These are phyloP conservation scores for Hypoxylon sp. DNA, from an alignment of 2,329 filamentous ascomycete species.

Conservation along the genomic window DNA sequence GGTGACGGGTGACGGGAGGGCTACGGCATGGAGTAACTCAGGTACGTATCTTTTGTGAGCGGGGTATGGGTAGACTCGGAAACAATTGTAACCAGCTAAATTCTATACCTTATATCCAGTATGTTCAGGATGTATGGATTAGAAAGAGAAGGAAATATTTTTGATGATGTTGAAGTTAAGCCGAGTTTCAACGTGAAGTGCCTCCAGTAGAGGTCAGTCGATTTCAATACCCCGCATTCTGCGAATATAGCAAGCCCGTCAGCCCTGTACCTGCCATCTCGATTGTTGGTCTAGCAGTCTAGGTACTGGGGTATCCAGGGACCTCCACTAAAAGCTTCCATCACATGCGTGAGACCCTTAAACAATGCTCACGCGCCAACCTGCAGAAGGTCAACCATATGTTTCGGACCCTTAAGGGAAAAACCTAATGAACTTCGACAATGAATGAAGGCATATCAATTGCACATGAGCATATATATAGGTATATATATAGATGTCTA, in stretches of 20 bases:
- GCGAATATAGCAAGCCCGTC: background rate
- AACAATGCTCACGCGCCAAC: background rate
- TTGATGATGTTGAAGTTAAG: background rate
- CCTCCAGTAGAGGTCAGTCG: background rate
- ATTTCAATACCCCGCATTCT: background rate
- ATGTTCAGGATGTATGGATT: background rate
- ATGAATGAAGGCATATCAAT: background rate
- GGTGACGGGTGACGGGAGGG: conserved; percentile 8
- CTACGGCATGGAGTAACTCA: conserved; percentile 26
- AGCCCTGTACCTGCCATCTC: background rate
- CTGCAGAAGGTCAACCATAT: background rate
- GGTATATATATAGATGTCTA: background rate
- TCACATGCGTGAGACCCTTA: conserved; percentile 2
- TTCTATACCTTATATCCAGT: too few species aligned
- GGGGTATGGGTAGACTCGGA: conserved; percentile 13
- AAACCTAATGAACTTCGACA: background rate
- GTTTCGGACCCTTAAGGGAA: background rate
- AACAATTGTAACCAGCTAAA: background rate
- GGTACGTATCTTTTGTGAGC: background rate
- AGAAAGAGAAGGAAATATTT: background rate
- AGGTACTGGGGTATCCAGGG: background rate
- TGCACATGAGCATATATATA: too few species aligned
- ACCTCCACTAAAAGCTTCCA: too few species aligned
- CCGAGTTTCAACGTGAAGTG: background rate
- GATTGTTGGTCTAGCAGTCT: background rate